Evolutionary conservation across 345 rosid species (phyloP).

Genomic region (Syzygium jambos): DNA sequence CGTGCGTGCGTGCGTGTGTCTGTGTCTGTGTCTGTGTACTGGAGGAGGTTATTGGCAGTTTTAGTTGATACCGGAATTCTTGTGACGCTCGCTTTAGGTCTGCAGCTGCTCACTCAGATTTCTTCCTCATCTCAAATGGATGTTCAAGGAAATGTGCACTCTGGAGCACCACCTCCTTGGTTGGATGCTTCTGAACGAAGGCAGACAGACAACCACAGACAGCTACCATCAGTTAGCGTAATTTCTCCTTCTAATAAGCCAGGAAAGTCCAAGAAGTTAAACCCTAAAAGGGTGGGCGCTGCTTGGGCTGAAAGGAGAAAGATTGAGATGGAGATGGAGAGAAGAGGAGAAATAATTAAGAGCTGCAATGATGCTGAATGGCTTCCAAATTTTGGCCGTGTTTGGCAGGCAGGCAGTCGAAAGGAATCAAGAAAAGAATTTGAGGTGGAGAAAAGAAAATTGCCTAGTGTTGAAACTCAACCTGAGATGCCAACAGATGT

Average conservation of each 20-base stretch:
- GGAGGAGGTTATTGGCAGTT: background rate
- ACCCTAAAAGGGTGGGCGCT: conserved; percentile 89
- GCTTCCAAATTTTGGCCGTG: conserved; percentile 96
- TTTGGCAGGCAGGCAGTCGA: conserved; percentile 91
- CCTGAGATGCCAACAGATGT: conserved; percentile 34
- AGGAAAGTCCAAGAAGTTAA: conserved; percentile 47
- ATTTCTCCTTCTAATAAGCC: conserved; percentile 19
- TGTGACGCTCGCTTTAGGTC: conserved; percentile 23
- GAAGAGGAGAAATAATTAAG: conserved; percentile 49
- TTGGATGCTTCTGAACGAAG: conserved; percentile 38
- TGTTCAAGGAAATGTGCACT: conserved; percentile 57
- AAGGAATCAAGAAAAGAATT: conserved; percentile 88
- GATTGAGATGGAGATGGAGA: conserved; percentile 82
- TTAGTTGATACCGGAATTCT: background rate
- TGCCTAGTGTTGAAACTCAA: conserved; percentile 31
- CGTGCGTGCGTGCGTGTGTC: background rate
- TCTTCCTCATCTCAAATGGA: conserved; percentile 19
- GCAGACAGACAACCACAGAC: conserved; percentile 17
- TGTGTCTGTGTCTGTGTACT: background rate
- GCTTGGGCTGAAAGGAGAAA: conserved; percentile 95
- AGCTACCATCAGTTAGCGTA: conserved; percentile 14
- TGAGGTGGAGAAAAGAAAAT: conserved; percentile 58
- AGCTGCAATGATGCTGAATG: conserved; percentile 46
- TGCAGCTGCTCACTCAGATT: conserved; percentile 20
- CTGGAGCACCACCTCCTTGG: conserved; percentile 92